phyloP scores from a whole-genome alignment of 768 basidiomycete genomes.

The Cystofilobasidium capitatum region DNA sequence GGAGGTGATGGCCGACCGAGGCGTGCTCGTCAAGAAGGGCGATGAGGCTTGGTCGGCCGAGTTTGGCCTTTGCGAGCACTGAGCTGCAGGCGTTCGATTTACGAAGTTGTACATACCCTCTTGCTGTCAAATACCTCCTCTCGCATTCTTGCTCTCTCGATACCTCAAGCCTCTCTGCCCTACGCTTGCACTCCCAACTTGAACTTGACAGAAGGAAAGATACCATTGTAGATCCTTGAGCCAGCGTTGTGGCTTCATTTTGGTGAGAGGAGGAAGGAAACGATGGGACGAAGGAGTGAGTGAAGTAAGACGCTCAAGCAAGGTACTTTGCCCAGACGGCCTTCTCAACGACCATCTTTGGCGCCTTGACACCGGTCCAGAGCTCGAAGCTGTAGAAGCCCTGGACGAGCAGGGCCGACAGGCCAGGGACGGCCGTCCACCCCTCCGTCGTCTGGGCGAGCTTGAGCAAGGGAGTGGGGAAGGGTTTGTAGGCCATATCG shows the following conservation, averaged over 20 bases:
- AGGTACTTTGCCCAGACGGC: slow-evolving; percentile 32
- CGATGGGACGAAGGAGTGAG: no score
- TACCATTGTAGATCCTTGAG: no score
- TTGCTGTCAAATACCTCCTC: no score
- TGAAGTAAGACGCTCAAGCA: no score
- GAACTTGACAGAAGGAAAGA: no score
- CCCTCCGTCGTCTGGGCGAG: slow-evolving; percentile 48
- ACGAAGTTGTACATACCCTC: no score
- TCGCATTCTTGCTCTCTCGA: no score
- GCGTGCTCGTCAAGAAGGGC: neutral
- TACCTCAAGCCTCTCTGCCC: no score
- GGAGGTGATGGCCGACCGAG: slow-evolving; percentile 19
- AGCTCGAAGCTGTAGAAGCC: slow-evolving; percentile 73
- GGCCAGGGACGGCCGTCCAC: slow-evolving; percentile 66
- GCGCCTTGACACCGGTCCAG: slow-evolving; percentile 56
- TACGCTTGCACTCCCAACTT: no score
- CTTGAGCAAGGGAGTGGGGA: slow-evolving; percentile 65
- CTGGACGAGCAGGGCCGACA: slow-evolving; percentile 80
- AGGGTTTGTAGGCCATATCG: slow-evolving; percentile 91
- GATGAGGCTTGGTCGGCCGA: slow-evolving; percentile 8
- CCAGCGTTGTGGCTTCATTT: no score
- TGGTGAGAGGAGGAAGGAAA: no score
- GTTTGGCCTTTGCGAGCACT: slow-evolving; percentile 25
- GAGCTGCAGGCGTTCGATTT: slow-evolving; percentile 1
- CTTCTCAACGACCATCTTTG: slow-evolving; percentile 31